Evolutionary conservation across 495 filamentous ascomycete species (phyloP), one percentile per base, ranked within the genome.

Genomic region (Bombardia bombarda): DNA sequence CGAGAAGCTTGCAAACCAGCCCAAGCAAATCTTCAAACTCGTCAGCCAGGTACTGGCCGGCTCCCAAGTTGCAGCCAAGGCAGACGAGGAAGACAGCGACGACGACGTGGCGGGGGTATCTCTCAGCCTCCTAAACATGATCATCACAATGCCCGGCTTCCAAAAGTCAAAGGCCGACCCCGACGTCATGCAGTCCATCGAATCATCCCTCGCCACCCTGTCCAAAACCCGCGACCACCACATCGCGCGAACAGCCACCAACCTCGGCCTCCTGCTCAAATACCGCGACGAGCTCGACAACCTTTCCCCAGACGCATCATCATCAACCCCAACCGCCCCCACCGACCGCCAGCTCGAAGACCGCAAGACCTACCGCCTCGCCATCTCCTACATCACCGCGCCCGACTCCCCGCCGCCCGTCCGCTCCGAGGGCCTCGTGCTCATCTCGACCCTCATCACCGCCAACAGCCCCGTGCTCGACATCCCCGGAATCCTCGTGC

Each of bases 361-460:
- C 52, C 74, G 79, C 22, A 81, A 86, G 42, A 82, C 72, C 0
- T 85, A 92, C 51, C 73, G 67, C 39, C 71, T 84, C 14, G 85
- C 84, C 5, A 66, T 92, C 22, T 75, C 72, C 1, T 86, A 90
- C 53, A 78, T 92, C 42, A 81, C 80, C 16, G 56, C 64, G 22
- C 40, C 60, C 1, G 85, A 87, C 42, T 75, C 81, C 0, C 78
- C 86, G 0, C 76, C 86, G 6, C 87, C 87, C 0, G 80, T 90
- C 8, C 78, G 86, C 22, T 81, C 78, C 4, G 84, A 92, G 56
- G 87, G 86, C 8, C 76, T 94, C 26, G 79, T 81, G 17, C 72
- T 87, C 1, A 62, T 93, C 13, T 77, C 78, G 0, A 66, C 67
- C 23, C 62, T 94, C 14, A 78, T 92, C 49, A 65, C 68, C 22